phyloP scores from a whole-genome alignment of 352 stramenopile genomes.

The Thalassiosira ordinaria region DNA sequence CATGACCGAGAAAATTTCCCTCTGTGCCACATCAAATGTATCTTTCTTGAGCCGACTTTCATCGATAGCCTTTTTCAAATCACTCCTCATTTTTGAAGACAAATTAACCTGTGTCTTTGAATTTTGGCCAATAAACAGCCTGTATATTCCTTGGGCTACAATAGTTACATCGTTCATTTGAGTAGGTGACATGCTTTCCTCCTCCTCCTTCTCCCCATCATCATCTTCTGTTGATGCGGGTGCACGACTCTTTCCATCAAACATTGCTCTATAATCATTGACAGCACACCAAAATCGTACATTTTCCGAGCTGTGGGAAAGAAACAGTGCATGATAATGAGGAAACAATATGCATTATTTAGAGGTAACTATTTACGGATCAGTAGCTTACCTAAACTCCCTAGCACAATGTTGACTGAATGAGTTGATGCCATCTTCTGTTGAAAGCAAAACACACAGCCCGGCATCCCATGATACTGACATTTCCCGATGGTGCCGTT shows the following conservation, averaged over 20 bases:
- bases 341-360: neutral
- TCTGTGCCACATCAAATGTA: constrained; percentile 51
- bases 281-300: constrained; percentile 55
- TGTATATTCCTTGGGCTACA: constrained; percentile 27
- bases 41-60: constrained; percentile 24
- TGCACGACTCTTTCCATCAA: constrained; percentile 25
- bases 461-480: constrained; percentile 54
- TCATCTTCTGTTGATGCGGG: constrained; percentile 1
- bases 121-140: constrained; percentile 25
- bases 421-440: constrained; percentile 39
- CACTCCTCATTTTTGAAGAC: constrained; percentile 33
- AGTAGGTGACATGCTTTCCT: neutral
- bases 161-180: neutral
- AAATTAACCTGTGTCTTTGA: constrained; percentile 48
- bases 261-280: constrained; percentile 52
- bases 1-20: constrained; percentile 60
- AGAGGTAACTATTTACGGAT: neutral
- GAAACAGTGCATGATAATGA: no score
- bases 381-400: constrained; percentile 48
- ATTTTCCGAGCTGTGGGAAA: constrained; percentile 33
- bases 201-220: no score
- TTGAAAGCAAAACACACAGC: constrained; percentile 53
- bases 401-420: constrained; percentile 52
- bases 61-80: constrained; percentile 46
- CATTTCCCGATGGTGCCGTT: constrained; percentile 16